Conservation (phyloP, 2,329 filamentous ascomycete genomes). For the Aspergillus chevalieri region DNA sequence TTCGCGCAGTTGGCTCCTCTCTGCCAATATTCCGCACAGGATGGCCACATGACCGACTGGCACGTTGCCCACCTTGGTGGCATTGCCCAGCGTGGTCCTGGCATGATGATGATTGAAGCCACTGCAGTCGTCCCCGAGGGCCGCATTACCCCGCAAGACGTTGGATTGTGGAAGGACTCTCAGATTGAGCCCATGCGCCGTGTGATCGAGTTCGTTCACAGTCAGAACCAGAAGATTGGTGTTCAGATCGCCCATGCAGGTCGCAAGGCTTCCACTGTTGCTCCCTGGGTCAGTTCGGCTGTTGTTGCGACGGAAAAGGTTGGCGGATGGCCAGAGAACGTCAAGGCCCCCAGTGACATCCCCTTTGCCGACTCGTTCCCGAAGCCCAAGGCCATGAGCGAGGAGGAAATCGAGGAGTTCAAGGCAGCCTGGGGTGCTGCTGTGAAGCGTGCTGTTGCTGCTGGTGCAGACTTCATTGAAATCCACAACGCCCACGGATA, state of each 20-base stretch:
- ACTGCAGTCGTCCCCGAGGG: constrained; percentile 69
- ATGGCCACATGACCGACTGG: constrained; percentile 72
- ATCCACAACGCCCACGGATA: constrained; percentile 78
- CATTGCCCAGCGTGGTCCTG: constrained; percentile 69
- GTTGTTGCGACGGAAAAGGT: constrained; percentile 43
- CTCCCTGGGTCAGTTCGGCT: constrained; percentile 40
- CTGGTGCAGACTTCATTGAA: constrained; percentile 72
- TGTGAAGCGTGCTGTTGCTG: constrained; percentile 56
- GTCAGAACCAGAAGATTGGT: constrained; percentile 67
- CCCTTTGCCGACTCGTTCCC: constrained; percentile 58
- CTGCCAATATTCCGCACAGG: constrained; percentile 61
- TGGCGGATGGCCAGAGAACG: constrained; percentile 51
- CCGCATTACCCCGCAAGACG: constrained; percentile 62
- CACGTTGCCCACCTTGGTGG: constrained; percentile 80
- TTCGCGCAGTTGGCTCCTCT: constrained; percentile 40
- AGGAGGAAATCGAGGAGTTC: constrained; percentile 60
- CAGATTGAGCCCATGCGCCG: constrained; percentile 65
- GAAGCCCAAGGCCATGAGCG: constrained; percentile 61
- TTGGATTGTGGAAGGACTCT: constrained; percentile 73
- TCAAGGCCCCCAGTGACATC: constrained; percentile 53
- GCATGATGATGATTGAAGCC: constrained; percentile 70
- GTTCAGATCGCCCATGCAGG: constrained; percentile 81
- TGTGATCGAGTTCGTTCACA: constrained; percentile 72
- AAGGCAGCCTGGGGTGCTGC: constrained; percentile 58
- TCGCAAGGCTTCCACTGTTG: constrained; percentile 53